Conservation (phyloP, 2,329 filamentous ascomycete species). For the Aspergillus sp. region DNA sequence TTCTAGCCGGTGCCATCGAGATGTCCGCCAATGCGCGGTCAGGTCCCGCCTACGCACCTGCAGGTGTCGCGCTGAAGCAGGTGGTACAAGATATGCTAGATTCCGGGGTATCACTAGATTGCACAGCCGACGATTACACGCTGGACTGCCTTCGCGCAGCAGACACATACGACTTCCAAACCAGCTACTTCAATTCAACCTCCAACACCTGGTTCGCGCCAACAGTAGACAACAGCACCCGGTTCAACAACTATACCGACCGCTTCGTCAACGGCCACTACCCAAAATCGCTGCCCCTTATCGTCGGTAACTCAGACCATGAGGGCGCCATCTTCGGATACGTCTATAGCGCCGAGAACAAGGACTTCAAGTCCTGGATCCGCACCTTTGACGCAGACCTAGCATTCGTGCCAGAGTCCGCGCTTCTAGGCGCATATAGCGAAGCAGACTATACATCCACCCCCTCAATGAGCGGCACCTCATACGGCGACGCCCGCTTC, state of each 20-base stretch:
- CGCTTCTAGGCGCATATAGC: constrained; percentile 19
- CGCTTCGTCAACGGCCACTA: constrained; percentile 20
- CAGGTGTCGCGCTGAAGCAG: constrained; percentile 18
- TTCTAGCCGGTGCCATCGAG: constrained; percentile 23
- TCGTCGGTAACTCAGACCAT: constrained; percentile 24
- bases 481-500: constrained; percentile 25
- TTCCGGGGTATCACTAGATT: constrained; percentile 17
- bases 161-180: constrained; percentile 22
- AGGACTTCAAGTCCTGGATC: constrained; percentile 21
- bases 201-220: constrained; percentile 25
- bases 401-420: constrained; percentile 15
- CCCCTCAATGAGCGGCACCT: constrained; percentile 22
- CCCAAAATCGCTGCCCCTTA: constrained; percentile 18
- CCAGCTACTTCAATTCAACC: constrained; percentile 22
- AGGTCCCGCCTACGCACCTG: constrained; percentile 18
- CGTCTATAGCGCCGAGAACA: constrained; percentile 21
- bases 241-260: constrained; percentile 21
- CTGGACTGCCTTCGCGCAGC: constrained; percentile 21
- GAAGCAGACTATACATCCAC: constrained; percentile 17
- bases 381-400: constrained; percentile 22
- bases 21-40: constrained; percentile 25
- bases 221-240: constrained; percentile 19
- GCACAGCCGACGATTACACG: constrained; percentile 16
- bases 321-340: constrained; percentile 20
- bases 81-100: constrained; percentile 21